Percentiles rank a stretch among this genome's conserved stretches.
Conservation (phyloP, 2,329 filamentous ascomycete genomes). For the Dactylellina sp. region DNA sequence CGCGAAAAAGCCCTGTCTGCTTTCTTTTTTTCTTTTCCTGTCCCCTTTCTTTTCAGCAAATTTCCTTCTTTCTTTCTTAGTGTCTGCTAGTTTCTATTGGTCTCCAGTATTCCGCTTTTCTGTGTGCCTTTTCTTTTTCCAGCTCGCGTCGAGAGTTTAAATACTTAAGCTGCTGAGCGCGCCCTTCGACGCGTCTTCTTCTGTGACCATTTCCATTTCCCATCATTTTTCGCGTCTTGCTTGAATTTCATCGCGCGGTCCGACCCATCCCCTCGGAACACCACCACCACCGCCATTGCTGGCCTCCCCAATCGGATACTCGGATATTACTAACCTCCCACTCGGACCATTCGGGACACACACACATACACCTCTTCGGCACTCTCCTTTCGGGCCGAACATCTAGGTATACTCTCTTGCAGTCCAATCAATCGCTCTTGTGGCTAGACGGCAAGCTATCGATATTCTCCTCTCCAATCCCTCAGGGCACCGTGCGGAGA, state of each 20-base stretch:
- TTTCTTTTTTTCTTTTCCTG: conserved; percentile 8
- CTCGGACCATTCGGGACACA: too few species aligned
- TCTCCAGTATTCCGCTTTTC: conserved; percentile 7
- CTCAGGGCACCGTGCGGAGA: neutral
- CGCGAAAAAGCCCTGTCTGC: conserved; percentile 11
- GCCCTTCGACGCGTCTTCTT: conserved; percentile 51
- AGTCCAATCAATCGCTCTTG: too few species aligned
- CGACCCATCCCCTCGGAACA: neutral
- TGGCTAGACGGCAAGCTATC: neutral
- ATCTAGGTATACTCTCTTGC: too few species aligned
- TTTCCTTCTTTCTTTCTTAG: neutral
- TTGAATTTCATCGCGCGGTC: neutral
- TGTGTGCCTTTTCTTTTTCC: conserved; percentile 9
- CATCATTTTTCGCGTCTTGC: conserved; percentile 28
- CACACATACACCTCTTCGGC: too few species aligned
- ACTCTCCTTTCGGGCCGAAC: too few species aligned
- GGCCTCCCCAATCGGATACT: too few species aligned
- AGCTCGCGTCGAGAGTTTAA: conserved; percentile 33
- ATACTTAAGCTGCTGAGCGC: conserved; percentile 14
- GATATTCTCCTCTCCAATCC: neutral
- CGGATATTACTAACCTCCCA: too few species aligned
- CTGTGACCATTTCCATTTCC: conserved; percentile 13
- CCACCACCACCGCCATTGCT: too few species aligned
- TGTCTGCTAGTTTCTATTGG: neutral
- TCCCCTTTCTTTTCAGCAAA: neutral